Evolutionary conservation across 768 basidiomycete genomes (phyloP), one percentile per base, ranked within the genome.

Genomic region (Lactarius pseudohatsudake): DNA sequence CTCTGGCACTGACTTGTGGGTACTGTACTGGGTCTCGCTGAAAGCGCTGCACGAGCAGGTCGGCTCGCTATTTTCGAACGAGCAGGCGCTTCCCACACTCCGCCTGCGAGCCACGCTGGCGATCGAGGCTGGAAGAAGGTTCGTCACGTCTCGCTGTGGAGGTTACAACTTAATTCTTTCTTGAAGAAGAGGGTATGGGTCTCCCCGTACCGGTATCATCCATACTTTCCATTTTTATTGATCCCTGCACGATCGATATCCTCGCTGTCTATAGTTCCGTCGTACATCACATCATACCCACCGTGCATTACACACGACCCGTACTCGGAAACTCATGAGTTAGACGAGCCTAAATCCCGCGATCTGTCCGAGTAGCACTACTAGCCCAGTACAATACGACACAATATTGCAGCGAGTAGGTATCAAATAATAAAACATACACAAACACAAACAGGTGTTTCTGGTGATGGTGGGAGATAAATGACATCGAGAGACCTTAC

Each of bases 61-160:
- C 22, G 57, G 66, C n/a, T 63, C 18, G 57, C 57, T 75, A 26
- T 68, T 78, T 4, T 66, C 74, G 4, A 72, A 73, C 28, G 72
- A 72, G 57, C 71, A 62, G 18, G 71, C 71, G 4, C 72, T 78
- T 34, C 73, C 43, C 53, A 71, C 71, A 0, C 72, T 77, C 32
- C 71, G 71, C 15, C 62, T 77, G 61, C 28, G 77, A 75, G 64
- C 81, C 80, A 15, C 76, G 74, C 58, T 80, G 69, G 65, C 81
- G 72, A 53, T 70, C 72, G 74, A 80, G 64, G 30, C 77, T 64
- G 36, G 71, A 78, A 74, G 57, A 64, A 47, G 45, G 61, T 41
- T 72, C 71, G 43, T 72, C 75, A 64, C 71, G 74, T 43, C 64
- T 70, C 72, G 61, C 68, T 75, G 32, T 70, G 59, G 62, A 62